These are phyloP conservation scores for Globisporangium mamillatum DNA, from an alignment of 352 stramenopile genomes.

Conservation along the genomic window DNA sequence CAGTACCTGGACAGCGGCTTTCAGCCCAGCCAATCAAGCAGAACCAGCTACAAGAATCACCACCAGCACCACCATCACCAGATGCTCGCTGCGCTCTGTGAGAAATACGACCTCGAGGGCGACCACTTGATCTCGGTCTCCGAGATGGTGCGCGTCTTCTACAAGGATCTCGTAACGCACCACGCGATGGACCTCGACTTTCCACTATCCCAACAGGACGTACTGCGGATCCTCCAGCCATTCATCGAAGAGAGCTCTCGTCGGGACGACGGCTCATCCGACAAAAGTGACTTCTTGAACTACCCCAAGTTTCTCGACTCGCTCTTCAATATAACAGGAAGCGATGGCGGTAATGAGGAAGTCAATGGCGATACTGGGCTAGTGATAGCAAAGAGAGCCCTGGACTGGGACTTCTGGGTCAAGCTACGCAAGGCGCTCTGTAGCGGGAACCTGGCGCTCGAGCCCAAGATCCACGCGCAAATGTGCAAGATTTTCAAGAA, in stretches of 20 bases:
- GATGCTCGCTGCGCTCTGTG: slow-evolving; percentile 37
- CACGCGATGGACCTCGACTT: slow-evolving; percentile 32
- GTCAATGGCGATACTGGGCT: background rate
- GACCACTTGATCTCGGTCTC: slow-evolving; percentile 32
- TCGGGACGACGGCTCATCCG: no score
- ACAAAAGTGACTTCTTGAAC: slow-evolving; percentile 21
- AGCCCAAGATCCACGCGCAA: slow-evolving; percentile 38
- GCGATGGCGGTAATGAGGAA: background rate
- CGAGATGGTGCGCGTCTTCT: slow-evolving; percentile 36
- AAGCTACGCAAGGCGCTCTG: slow-evolving; percentile 35
- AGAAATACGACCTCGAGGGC: slow-evolving; percentile 45
- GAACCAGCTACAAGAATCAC: background rate
- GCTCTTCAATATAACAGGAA: slow-evolving; percentile 22
- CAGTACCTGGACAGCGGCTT: slow-evolving; percentile 49
- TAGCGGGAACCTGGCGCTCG: slow-evolving; percentile 17
- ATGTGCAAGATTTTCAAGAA: slow-evolving; percentile 53
- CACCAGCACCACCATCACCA: slow-evolving; percentile 10
- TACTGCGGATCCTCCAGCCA: slow-evolving; percentile 21
- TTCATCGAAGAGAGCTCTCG: slow-evolving; percentile 7
- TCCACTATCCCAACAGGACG: slow-evolving; percentile 38
- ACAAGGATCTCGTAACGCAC: slow-evolving; percentile 33
- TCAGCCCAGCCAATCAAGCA: background rate
- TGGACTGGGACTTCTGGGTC: slow-evolving; percentile 39
- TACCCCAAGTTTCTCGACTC: slow-evolving; percentile 40
- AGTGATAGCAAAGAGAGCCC: slow-evolving; percentile 12